phyloP scores from a whole-genome alignment of 306 rosid genomes.

The Prunus mira region DNA sequence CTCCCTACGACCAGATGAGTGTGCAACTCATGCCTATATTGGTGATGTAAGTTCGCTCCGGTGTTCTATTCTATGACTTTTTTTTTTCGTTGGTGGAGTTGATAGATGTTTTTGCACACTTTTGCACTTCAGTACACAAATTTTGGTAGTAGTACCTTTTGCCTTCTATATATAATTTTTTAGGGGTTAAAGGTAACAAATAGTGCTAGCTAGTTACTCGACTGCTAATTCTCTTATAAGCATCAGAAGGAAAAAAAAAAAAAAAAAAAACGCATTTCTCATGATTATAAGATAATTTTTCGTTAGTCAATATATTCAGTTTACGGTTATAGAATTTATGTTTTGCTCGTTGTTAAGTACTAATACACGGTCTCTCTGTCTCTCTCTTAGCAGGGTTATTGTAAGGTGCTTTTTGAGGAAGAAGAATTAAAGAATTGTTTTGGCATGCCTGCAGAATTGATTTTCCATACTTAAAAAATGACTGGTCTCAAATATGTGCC shows the following conservation, averaged over 20 bases:
- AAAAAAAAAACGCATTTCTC: too few relatives aligned
- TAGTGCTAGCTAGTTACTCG: neutral
- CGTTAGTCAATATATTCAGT: neutral
- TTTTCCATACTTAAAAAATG: neutral
- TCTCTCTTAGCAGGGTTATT: constrained; percentile 23
- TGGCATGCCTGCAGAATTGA: constrained; percentile 3
- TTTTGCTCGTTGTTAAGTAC: neutral
- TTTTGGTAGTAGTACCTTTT: neutral
- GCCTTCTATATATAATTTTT: neutral
- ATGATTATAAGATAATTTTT: neutral
- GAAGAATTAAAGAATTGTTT: constrained; percentile 11
- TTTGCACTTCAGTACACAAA: neutral
- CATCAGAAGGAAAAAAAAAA: neutral
- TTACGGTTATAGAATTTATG: neutral
- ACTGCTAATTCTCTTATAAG: neutral
- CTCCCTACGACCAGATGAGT: constrained; percentile 58
- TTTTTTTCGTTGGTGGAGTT: neutral
- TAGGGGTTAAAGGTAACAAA: neutral
- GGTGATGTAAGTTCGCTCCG: constrained; percentile 29
- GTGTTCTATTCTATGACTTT: neutral
- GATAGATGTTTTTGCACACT: neutral
- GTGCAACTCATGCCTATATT: constrained; percentile 24
- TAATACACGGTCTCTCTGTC: neutral
- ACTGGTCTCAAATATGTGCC: constrained; percentile 3
- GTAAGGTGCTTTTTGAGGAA: constrained; percentile 14